phyloP scores from a whole-genome alignment of 2,329 filamentous ascomycete species.

The Macrophomina phaseolina region DNA sequence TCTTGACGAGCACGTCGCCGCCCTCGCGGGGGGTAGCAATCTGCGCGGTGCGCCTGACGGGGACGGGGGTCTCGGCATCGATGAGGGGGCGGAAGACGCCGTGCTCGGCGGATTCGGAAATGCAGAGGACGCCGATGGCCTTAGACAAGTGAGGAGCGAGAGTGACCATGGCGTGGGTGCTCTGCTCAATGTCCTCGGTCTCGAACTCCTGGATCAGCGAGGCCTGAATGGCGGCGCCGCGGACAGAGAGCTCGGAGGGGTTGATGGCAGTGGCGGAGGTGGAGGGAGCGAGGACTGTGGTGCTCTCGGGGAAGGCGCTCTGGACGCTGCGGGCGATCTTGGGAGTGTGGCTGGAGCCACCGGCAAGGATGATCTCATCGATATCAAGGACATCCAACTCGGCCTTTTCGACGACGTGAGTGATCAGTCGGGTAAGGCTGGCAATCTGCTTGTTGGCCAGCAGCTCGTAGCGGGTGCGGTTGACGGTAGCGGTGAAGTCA shows the following conservation, averaged over 20 bases:
- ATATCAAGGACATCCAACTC: constrained; percentile 90
- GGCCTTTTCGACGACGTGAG: constrained; percentile 88
- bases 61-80: constrained; percentile 84
- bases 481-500: constrained; percentile 91
- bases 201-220: constrained; percentile 95
- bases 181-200: constrained; percentile 90
- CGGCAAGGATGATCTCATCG: constrained; percentile 91
- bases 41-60: constrained; percentile 82
- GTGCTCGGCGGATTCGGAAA: constrained; percentile 62
- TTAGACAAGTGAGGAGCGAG: constrained; percentile 89
- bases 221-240: constrained; percentile 94
- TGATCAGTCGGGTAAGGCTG: constrained; percentile 84
- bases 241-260: constrained; percentile 86
- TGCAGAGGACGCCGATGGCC: constrained; percentile 83
- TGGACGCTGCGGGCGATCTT: constrained; percentile 84
- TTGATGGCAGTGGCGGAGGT: constrained; percentile 82
- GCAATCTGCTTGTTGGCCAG: constrained; percentile 84
- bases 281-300: constrained; percentile 80
- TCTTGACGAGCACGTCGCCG: constrained; percentile 85
- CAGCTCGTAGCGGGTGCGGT: constrained; percentile 91
- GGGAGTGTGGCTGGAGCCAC: constrained; percentile 91
- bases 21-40: constrained; percentile 78
- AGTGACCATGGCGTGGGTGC: constrained; percentile 92
- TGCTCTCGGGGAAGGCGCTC: constrained; percentile 80
- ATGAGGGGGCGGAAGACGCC: constrained; percentile 83